A percentile compares a stretch with the other conserved stretches of the same genome.
Evolutionary conservation across 2,329 filamentous ascomycete genomes (phyloP).

Genomic region (Stachybotrys echinatus): DNA sequence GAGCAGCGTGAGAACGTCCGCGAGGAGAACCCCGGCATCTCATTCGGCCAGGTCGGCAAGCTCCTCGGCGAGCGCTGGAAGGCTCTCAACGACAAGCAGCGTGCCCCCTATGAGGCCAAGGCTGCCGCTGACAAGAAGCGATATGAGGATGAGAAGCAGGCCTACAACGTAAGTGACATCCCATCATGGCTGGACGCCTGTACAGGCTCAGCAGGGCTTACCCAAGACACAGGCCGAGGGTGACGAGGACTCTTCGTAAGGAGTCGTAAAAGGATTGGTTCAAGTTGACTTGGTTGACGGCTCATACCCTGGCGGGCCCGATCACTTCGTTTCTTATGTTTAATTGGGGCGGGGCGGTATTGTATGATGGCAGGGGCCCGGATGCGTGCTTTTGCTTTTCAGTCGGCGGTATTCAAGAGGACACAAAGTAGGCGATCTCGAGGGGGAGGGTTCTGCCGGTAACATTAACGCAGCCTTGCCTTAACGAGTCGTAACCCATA

Average conservation of each 20-base stretch:
- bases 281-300: not conserved
- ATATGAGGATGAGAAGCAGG: slow-evolving; percentile 96
- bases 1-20: slow-evolving; percentile 98
- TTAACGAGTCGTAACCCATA: slow-evolving; percentile 14
- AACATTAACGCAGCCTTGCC: slow-evolving; percentile 4
- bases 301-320: not conserved
- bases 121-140: slow-evolving; percentile 97
- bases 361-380: slow-evolving; percentile 36
- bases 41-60: slow-evolving; percentile 98
- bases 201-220: slow-evolving; percentile 18
- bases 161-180: slow-evolving; percentile 67
- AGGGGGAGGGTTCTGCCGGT: not conserved
- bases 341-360: slow-evolving; percentile 34
- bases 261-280: not conserved
- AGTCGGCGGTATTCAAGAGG: slow-evolving; percentile 26
- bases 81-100: slow-evolving; percentile 88
- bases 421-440: slow-evolving; percentile 7
- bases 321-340: slow-evolving; percentile 16
- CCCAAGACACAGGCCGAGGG: slow-evolving; percentile 44
- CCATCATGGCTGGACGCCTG: slow-evolving; percentile 5
- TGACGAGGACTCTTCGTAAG: slow-evolving; percentile 49
- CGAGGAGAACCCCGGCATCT: slow-evolving; percentile 96
- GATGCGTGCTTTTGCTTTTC: slow-evolving; percentile 31
- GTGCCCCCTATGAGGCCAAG: slow-evolving; percentile 92
- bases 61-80: slow-evolving; percentile 98